Conservation (phyloP, 2,329 filamentous ascomycete genomes). For the Pseudogymnoascus sp. region DNA sequence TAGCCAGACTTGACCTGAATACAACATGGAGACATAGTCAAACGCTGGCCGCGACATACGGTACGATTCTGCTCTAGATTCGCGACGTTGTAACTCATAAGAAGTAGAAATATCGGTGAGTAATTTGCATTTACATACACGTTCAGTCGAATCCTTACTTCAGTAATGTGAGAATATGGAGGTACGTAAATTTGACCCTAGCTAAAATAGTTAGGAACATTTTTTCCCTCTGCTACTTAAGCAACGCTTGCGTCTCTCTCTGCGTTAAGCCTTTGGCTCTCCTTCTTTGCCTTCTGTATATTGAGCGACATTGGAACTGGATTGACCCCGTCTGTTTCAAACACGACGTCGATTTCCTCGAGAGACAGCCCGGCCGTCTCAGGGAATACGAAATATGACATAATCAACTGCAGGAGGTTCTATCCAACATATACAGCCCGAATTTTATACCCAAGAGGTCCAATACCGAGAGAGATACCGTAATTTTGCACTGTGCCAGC, state of each 20-base stretch:
- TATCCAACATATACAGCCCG: constrained; percentile 43
- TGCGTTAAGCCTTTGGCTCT: constrained; percentile 19
- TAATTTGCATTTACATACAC: neutral
- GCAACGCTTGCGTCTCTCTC: neutral
- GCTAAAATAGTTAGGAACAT: neutral
- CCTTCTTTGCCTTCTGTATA: constrained; percentile 33
- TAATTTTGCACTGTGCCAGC: constrained; percentile 37
- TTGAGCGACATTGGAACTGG: constrained; percentile 36
- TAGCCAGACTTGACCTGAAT: neutral
- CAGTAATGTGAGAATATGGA: neutral
- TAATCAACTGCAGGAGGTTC: constrained; percentile 37
- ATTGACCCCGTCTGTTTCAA: constrained; percentile 37
- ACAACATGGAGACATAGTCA: neutral
- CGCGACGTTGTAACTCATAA: neutral
- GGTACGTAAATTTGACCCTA: neutral
- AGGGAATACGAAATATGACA: constrained; percentile 43
- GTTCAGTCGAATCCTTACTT: neutral
- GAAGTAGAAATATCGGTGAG: neutral
- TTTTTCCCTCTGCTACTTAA: neutral
- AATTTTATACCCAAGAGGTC: constrained; percentile 40
- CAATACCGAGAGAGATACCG: constrained; percentile 38
- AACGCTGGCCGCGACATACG: neutral
- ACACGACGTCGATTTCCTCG: constrained; percentile 51
- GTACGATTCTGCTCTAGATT: neutral
- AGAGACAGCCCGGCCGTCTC: constrained; percentile 41